Evolutionary conservation across 2,329 filamentous ascomycete genomes (phyloP).

Genomic region (Talaromyces amestolkiae): DNA sequence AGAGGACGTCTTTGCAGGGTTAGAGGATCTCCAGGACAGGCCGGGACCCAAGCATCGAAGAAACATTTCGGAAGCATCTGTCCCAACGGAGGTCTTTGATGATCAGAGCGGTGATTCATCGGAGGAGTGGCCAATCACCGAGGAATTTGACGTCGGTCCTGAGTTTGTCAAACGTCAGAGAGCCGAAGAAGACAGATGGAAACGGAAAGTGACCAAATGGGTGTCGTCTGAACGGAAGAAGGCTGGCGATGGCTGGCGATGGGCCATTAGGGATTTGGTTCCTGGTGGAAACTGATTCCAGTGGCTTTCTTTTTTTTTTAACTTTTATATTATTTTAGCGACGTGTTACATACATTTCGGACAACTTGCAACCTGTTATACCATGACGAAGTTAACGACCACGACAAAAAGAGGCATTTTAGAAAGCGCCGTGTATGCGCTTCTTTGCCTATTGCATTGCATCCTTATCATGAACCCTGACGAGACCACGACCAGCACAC

Average conservation of each 20-base stretch:
- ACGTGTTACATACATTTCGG: conserved; percentile 13
- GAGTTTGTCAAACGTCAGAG: conserved; percentile 86
- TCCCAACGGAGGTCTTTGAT: conserved; percentile 32
- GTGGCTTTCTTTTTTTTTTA: neutral
- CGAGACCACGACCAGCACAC: conserved; percentile 16
- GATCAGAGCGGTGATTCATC: conserved; percentile 46
- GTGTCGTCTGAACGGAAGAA: conserved; percentile 56
- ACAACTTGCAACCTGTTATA: conserved; percentile 4
- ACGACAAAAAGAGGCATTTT: neutral
- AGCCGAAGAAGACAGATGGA: conserved; percentile 90
- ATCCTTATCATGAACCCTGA: conserved; percentile 15
- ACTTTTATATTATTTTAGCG: neutral
- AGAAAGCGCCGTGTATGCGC: conserved; percentile 9
- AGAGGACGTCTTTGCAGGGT: conserved; percentile 89
- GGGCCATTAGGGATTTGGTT: conserved; percentile 61
- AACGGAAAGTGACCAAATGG: conserved; percentile 84
- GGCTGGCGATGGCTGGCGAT: conserved; percentile 64
- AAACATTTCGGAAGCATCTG: conserved; percentile 23
- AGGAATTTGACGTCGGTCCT: conserved; percentile 96
- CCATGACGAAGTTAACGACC: conserved; percentile 12
- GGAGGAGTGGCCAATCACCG: conserved; percentile 82
- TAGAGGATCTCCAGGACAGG: conserved; percentile 84
- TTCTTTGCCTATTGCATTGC: conserved; percentile 11
- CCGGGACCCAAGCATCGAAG: conserved; percentile 22
- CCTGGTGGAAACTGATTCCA: conserved; percentile 9